These are phyloP conservation scores for Polytrichum formosum DNA, from an alignment of 225 moss, liverwort and hornwort species.

Conservation along the genomic window DNA sequence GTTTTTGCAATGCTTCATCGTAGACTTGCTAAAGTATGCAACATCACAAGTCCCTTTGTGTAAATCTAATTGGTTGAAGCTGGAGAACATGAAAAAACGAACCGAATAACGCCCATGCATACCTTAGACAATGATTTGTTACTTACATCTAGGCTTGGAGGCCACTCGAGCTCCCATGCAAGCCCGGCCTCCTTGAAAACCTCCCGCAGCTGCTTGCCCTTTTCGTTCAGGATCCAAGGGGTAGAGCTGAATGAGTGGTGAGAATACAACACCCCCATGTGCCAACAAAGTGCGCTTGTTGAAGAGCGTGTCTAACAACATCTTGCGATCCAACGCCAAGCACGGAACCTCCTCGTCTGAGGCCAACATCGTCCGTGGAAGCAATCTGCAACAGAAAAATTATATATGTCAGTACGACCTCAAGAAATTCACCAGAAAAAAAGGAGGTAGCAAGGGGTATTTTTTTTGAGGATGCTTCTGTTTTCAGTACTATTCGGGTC, in stretches of 20 bases:
- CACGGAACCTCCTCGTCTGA: conserved; percentile 37
- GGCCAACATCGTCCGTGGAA: conserved; percentile 30
- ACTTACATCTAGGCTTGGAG: conserved; percentile 29
- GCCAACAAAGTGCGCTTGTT: conserved; percentile 21
- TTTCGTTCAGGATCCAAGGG: conserved; percentile 42
- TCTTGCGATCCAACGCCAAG: conserved; percentile 30
- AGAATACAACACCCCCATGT: conserved; percentile 16
- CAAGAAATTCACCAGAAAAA: too few relatives aligned
- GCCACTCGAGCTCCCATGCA: conserved; percentile 52
- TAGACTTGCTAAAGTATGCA: too few relatives aligned
- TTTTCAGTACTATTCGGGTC: too few relatives aligned
- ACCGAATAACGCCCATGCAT: too few relatives aligned
- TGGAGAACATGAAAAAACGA: too few relatives aligned
- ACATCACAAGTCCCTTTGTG: too few relatives aligned
- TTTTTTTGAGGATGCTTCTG: too few relatives aligned
- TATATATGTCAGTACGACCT: too few relatives aligned
- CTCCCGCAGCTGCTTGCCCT: conserved; percentile 27
- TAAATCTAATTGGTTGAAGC: too few relatives aligned
- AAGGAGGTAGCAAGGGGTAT: too few relatives aligned
- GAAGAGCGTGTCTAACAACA: conserved; percentile 13
- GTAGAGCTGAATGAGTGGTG: conserved; percentile 35
- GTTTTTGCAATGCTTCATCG: too few relatives aligned
- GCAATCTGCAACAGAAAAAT: conserved; percentile 17
- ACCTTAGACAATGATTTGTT: too few relatives aligned
- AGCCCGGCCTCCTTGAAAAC: conserved; percentile 37